Evolutionary conservation across 75 land plant genomes (phyloP).

Genomic region (Selaginella moellendorffii): DNA sequence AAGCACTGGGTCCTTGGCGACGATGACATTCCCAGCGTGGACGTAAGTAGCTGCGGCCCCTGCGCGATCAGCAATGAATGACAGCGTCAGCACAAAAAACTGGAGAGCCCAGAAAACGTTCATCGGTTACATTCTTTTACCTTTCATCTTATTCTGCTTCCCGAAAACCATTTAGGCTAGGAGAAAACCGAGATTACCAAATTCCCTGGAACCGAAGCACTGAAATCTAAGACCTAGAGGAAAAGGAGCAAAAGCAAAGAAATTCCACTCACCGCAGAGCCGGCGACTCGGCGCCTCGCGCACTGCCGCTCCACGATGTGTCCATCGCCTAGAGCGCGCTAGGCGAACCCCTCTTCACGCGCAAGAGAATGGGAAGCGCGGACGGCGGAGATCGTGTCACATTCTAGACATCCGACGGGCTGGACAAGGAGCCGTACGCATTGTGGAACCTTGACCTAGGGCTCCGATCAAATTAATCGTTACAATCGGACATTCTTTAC

Average conservation of each 20-base stretch:
- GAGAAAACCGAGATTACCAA: constrained; percentile 1
- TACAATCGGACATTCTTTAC: background rate
- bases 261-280: background rate
- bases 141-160: too few species aligned
- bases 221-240: background rate
- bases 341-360: too few species aligned
- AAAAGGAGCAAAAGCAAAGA: background rate
- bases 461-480: background rate
- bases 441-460: too few species aligned
- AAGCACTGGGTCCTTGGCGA: background rate
- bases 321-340: background rate
- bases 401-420: background rate
- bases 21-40: background rate
- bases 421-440: background rate
- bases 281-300: too few species aligned
- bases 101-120: too few species aligned
- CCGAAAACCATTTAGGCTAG: constrained; percentile 1
- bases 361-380: background rate
- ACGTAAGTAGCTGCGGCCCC: constrained; percentile 1
- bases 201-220: background rate
- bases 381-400: background rate
- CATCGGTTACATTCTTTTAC: too few species aligned
- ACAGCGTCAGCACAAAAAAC: constrained; percentile 1
- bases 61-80: constrained; percentile 1
- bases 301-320: background rate